Evolutionary conservation across 805 yeast genomes (phyloP), one percentile per base, ranked within the genome.

Genomic region (Yarrowia keelungensis): DNA sequence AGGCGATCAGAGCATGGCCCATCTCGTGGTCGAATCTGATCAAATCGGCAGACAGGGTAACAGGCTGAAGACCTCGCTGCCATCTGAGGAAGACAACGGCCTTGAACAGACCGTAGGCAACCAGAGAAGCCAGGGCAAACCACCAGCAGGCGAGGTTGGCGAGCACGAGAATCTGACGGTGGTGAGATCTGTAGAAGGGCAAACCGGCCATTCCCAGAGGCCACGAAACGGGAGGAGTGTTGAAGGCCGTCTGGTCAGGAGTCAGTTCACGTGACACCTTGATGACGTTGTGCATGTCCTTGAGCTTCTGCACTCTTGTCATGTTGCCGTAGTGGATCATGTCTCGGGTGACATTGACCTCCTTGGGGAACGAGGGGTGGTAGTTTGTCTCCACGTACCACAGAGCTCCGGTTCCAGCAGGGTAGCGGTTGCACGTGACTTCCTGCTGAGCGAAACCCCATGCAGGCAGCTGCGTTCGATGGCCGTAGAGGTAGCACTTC

Each of bases 381-480:
- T 77, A 74, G 71, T 87, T 86, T 69, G 77, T 77, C 72, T 90
- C 95, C 67, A 90, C 79, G 71, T 79, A 84, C 87, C 92, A 90
- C 54, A 85, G 76, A 0, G 92, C 81, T 71, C 86, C 83, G 14
- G 83, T 82, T 42, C 80, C 75, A 5, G 83, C 83, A 8, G 96
- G 91, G 15, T 83, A 84, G 41, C 85, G 85, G 47, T 89, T 82
- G 77, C 97, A 91, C 36, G 89, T 77, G 5, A 91, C 91, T 79
- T 91, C 97, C 75, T 86, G 87, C 73, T 89, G 94, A 43, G 80
- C 78, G 71, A 81, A 81, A 1, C 88, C 96, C 91, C 92, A 88
- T 2, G 79, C 79, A 10, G 94, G 94, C 49, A 91, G 78, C 71
- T 80, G 82, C 5, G 81, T 81, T 42, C 84, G 84, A 73, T 90